A percentile compares a stretch with the other conserved stretches of the same genome.
Evolutionary conservation across 2,329 filamentous ascomycete species (phyloP).

Genomic region (Fonsecaea monophora): DNA sequence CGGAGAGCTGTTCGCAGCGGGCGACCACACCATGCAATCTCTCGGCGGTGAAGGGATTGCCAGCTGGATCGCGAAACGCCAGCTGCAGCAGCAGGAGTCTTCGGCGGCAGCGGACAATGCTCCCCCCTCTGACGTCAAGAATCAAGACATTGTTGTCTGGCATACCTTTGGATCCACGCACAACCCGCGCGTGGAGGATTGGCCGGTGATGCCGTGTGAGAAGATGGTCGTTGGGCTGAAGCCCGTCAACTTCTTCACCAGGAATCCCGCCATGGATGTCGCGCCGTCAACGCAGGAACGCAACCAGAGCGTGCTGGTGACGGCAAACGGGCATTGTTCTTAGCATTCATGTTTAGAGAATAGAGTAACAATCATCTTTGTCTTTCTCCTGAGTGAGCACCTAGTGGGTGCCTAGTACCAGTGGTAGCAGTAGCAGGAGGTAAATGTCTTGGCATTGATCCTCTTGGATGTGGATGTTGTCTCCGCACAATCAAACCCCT

Average conservation of each 20-base stretch:
- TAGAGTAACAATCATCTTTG: neutral
- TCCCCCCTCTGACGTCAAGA: slow-evolving; percentile 40
- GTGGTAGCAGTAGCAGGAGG: too few species aligned
- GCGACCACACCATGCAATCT: slow-evolving; percentile 62
- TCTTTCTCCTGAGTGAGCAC: too few species aligned
- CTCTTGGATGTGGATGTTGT: neutral
- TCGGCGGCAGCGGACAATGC: slow-evolving; percentile 35
- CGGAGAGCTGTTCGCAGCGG: slow-evolving; percentile 60
- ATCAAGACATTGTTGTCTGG: slow-evolving; percentile 55
- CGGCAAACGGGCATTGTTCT: slow-evolving; percentile 25
- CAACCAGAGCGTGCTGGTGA: slow-evolving; percentile 35
- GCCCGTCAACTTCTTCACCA: slow-evolving; percentile 43
- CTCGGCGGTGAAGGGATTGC: slow-evolving; percentile 56
- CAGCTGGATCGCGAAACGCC: slow-evolving; percentile 53
- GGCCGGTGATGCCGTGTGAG: slow-evolving; percentile 50
- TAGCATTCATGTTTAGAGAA: neutral
- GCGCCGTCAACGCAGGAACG: slow-evolving; percentile 36
- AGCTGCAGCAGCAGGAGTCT: slow-evolving; percentile 44
- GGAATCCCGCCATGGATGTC: slow-evolving; percentile 41
- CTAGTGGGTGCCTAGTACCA: too few species aligned
- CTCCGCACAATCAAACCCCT: neutral
- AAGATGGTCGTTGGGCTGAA: slow-evolving; percentile 42
- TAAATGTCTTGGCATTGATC: neutral
- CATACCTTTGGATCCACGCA: slow-evolving; percentile 54
- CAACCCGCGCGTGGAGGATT: slow-evolving; percentile 54